Base-by-base conservation (phyloP, 2,329 filamentous ascomycete species). In the Botrytis pseudocinerea region DNA sequence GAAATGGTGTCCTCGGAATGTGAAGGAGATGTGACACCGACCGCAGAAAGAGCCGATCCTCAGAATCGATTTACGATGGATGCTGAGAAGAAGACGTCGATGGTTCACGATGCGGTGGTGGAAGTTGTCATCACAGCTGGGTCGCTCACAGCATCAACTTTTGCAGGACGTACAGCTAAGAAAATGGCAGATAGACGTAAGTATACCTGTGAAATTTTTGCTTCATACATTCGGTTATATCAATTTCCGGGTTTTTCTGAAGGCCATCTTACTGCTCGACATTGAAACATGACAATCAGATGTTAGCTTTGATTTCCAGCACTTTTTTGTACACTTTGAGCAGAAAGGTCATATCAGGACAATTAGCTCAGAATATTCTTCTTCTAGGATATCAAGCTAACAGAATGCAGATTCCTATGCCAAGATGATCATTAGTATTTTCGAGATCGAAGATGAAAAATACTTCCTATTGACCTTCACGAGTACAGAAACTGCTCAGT, bases 381-480 rank as follows among this genome's bases (percentile, higher is more conserved):
- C 22, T 4, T 54, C n/a, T 66, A 14, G 25, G 3, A 16, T 6
- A 32, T 42, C 10, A 32, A 44, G 38, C 69, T 59, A 68, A 61
- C 84, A 84, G 75, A 75, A 57, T 82, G 85, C 46, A 81, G 70
- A 69, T 69, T 70, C 89, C 0, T 88, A 88, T 75, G 90, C 92
- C 35, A 91, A 91, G 76, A 93, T 94, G 90, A 93, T 94, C 64
- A 88, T 94, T 35, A 92, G 90, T 0, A 87, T 93, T 10, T 95
- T 92, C 90, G 86, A 89, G 74, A 84, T 88, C n/a, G 88, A 92
- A 57, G 88, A 92, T 60, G 85, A 90, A 76, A 88, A 86, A 16
- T 94, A 91, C 81, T 94, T 90, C 79, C 94, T 91, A 2, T 83
- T 94, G 73, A 93, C 91, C 0, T 94, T 95, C 74, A 94, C 92